Conservation (phyloP, 2,329 filamentous ascomycete genomes). For the Ceratocystis huliohia region DNA sequence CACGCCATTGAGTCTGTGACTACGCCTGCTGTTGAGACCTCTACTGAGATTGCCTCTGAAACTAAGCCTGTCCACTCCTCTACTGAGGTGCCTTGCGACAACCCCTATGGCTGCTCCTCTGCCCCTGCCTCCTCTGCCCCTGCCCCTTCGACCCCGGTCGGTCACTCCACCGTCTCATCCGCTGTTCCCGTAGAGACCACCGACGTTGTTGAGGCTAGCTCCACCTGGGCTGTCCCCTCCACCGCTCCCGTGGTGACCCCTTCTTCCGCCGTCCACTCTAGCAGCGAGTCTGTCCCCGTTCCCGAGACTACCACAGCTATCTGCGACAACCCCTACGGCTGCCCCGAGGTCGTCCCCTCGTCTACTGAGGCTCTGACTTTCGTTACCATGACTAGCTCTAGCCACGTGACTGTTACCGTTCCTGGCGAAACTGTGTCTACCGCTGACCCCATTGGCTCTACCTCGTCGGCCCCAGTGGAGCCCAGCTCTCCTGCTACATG, state of each 20-base stretch:
- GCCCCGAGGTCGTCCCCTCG: conserved; percentile 11
- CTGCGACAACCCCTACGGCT: conserved; percentile 19
- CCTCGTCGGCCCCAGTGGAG: not conserved
- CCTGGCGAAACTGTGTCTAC: conserved; percentile 9
- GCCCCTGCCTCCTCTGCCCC: conserved; percentile 4
- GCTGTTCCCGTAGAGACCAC: conserved; percentile 1
- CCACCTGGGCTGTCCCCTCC: conserved; percentile 12
- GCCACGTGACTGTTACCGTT: conserved; percentile 17
- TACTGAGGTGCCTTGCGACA: conserved; percentile 8
- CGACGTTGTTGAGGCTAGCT: conserved; percentile 1
- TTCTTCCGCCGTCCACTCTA: conserved; percentile 7
- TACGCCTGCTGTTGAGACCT: not conserved
- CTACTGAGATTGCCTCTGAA: not conserved
- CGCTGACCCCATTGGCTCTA: conserved; percentile 1
- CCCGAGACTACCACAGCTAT: not conserved
- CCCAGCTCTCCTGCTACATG: not conserved
- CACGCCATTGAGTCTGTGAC: not conserved
- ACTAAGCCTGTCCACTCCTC: not conserved
- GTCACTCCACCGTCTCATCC: conserved; percentile 10
- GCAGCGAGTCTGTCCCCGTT: not conserved
- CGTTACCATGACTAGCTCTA: conserved; percentile 16
- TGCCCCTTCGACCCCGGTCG: not conserved
- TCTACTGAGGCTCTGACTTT: conserved; percentile 16
- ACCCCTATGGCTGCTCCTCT: conserved; percentile 14
- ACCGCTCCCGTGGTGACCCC: conserved; percentile 11